Conservation (phyloP, 2,329 filamentous ascomycete genomes). For the Penicillium italicum region DNA sequence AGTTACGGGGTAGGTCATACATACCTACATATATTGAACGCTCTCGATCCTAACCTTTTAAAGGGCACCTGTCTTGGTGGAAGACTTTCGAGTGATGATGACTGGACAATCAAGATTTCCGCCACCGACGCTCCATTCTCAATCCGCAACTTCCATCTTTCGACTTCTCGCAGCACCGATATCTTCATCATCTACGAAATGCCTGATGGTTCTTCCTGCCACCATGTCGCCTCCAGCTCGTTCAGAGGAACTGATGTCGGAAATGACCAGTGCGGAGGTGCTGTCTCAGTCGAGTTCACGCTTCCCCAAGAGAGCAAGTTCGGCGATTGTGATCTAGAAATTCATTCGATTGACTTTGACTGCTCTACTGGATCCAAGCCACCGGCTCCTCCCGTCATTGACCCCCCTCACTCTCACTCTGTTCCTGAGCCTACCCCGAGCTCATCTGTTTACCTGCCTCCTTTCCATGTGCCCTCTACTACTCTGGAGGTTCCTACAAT, state of each 20-base stretch:
- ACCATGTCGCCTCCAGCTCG: slow-evolving; percentile 66
- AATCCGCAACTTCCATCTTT: slow-evolving; percentile 67
- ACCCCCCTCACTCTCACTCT: not conserved
- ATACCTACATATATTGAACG: not conserved
- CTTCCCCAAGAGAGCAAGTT: slow-evolving; percentile 54
- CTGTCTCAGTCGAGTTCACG: slow-evolving; percentile 69
- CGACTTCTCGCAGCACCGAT: slow-evolving; percentile 68
- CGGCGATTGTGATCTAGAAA: slow-evolving; percentile 65
- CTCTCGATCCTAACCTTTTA: not conserved
- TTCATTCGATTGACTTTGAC: slow-evolving; percentile 20
- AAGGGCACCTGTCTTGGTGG: slow-evolving; percentile 61
- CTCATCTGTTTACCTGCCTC: not conserved
- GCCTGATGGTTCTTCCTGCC: slow-evolving; percentile 75
- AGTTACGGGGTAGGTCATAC: slow-evolving; percentile 44
- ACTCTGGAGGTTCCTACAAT: not conserved
- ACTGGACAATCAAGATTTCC: slow-evolving; percentile 14
- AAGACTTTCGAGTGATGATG: slow-evolving; percentile 53
- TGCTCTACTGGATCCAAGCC: slow-evolving; percentile 17
- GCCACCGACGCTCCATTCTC: slow-evolving; percentile 56
- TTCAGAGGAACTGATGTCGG: slow-evolving; percentile 63
- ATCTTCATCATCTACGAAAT: slow-evolving; percentile 83
- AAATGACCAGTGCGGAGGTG: slow-evolving; percentile 89
- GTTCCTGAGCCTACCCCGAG: not conserved
- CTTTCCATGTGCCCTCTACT: not conserved
- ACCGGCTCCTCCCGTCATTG: not conserved